Evolutionary conservation across 768 basidiomycete genomes (phyloP), one percentile per base, ranked within the genome.

Genomic region (Cytidiella melzeri): DNA sequence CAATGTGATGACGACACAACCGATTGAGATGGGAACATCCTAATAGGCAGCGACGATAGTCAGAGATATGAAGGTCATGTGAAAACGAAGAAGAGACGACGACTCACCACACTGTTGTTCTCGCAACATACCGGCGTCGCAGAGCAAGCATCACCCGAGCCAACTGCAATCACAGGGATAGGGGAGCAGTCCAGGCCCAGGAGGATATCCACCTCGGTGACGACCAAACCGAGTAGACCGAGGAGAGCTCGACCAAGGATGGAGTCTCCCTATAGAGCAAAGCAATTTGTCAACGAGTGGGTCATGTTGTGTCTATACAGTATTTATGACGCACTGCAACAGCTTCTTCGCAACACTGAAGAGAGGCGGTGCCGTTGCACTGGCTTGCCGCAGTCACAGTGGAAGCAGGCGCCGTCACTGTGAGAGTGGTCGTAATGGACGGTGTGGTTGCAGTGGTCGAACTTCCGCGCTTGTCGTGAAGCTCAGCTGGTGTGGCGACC

Each of bases 111-210:
- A 40, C 47, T 48, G 47, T 53, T 53, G 43, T 53, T 49, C 52
- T 53, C 41, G 52, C 52, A 53, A 43, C 52, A 53, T 12, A 53
- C 52, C 19, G 42, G n/a, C 13, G n/a, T 38, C 15, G 52, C 41
- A 10, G 1, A 1, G 52, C 52, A 53, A 2, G 39, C 19, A 18
- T 24, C 24, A 36, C 52, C 47, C 15, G 20, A 18, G 46, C 52
- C 52, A 5, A 49, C 42, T 5, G 46, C 46, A 25, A 48, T 18
- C 30, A 40, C 52, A 27, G 41, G 36, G 47, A 53, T 42, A 13
- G 52, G 52, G n/a, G 52, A 53, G 47, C 52, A 53, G 41, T 23
- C 23, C 7, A 53, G 28, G 37, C 52, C 52, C 18, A 53, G 26
- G 21, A 48, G 47, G 15, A 25, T 47, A 24, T 12, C 24, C 5